Evolutionary conservation across 2,329 filamentous ascomycete genomes (phyloP).

Genomic region (Myriosclerotinia duriaeana): DNA sequence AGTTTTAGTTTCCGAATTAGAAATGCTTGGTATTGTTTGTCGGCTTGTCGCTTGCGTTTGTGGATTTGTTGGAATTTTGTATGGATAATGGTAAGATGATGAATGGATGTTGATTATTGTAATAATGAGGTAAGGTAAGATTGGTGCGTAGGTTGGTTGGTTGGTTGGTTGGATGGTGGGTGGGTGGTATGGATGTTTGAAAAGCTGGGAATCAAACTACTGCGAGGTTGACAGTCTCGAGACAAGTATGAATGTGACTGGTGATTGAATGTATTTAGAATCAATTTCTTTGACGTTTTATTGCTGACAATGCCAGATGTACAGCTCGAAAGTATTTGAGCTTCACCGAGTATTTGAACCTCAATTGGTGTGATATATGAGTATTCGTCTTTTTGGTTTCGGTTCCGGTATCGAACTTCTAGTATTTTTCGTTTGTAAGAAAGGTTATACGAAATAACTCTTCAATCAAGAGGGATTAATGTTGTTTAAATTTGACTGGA

Average conservation of each 20-base stretch:
- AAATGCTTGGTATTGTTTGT: background rate
- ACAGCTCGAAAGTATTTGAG: background rate
- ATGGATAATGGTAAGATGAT: background rate
- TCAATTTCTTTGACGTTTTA: background rate
- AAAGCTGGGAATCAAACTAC: background rate
- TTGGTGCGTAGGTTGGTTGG: background rate
- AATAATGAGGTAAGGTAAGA: background rate
- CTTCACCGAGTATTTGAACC: background rate
- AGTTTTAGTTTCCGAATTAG: background rate
- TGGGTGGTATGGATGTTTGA: background rate
- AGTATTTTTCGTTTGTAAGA: background rate
- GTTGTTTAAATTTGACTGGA: too few species aligned
- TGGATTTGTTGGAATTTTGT: conserved; percentile 5
- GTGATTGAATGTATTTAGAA: background rate
- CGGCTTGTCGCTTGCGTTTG: background rate
- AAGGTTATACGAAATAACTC: background rate
- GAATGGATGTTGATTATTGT: background rate
- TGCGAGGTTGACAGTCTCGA: background rate
- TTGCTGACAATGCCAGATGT: background rate
- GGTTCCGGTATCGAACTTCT: background rate
- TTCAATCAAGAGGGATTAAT: background rate
- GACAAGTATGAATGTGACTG: background rate
- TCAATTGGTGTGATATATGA: background rate
- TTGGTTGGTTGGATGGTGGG: background rate
- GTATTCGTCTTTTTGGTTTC: background rate